Evolutionary conservation across 2,329 filamentous ascomycete genomes (phyloP).

Genomic region (Pseudogymnoascus sp.): DNA sequence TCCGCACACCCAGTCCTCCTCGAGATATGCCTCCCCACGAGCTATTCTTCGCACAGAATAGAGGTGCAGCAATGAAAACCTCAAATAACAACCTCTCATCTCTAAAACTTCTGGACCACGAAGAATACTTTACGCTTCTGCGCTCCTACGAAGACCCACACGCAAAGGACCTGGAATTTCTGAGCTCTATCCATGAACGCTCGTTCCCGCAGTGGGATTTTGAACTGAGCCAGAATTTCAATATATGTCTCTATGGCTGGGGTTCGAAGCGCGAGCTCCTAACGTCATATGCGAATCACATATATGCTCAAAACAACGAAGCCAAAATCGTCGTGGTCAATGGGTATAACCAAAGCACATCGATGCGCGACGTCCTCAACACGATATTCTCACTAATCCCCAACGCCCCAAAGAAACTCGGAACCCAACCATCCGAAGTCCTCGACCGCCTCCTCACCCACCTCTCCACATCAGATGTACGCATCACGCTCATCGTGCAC

Average conservation of each 20-base stretch:
- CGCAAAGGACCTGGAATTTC: slow-evolving; percentile 56
- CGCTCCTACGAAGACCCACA: slow-evolving; percentile 58
- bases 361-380: slow-evolving; percentile 59
- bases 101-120: slow-evolving; percentile 71
- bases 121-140: slow-evolving; percentile 75
- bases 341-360: slow-evolving; percentile 63
- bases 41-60: slow-evolving; percentile 88
- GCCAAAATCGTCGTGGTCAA: slow-evolving; percentile 68
- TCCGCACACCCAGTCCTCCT: slow-evolving; percentile 52
- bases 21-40: slow-evolving; percentile 79
- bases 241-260: slow-evolving; percentile 84
- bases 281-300: slow-evolving; percentile 63
- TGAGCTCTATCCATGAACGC: slow-evolving; percentile 66
- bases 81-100: slow-evolving; percentile 76
- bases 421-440: slow-evolving; percentile 52
- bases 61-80: slow-evolving; percentile 70
- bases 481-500: slow-evolving; percentile 67
- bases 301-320: slow-evolving; percentile 38
- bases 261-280: slow-evolving; percentile 77
- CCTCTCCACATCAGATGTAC: slow-evolving; percentile 39
- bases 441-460: slow-evolving; percentile 56
- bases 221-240: slow-evolving; percentile 79
- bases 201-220: slow-evolving; percentile 90
- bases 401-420: slow-evolving; percentile 33
- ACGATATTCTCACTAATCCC: slow-evolving; percentile 58